These are phyloP conservation scores for Xylaria sp. DNA, from an alignment of 2,329 filamentous ascomycete genomes.

Conservation along the genomic window DNA sequence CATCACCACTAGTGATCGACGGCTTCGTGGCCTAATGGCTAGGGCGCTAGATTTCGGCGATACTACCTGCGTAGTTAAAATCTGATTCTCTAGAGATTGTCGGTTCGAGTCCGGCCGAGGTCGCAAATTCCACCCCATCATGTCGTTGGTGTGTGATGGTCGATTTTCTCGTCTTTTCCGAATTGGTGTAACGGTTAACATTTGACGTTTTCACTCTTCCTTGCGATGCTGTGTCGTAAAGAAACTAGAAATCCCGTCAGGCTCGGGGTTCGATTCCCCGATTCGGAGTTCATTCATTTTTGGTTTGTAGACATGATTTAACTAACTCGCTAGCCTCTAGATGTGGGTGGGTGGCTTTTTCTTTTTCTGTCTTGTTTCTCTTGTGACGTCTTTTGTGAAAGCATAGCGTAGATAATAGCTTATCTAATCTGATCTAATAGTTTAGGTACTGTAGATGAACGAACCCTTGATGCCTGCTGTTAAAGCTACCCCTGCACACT, in stretches of 20 bases:
- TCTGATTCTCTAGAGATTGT: conserved; percentile 29
- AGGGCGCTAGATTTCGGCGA: conserved; percentile 31
- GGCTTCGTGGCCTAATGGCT: conserved; percentile 33
- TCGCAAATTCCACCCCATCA: not conserved
- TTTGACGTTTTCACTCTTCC: conserved; percentile 3
- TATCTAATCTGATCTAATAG: too few relatives aligned
- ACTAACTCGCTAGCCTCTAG: not conserved
- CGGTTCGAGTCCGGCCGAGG: conserved; percentile 33
- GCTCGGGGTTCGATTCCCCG: conserved; percentile 51
- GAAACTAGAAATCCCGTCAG: conserved; percentile 35
- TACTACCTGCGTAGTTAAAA: not conserved
- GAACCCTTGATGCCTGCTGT: too few relatives aligned
- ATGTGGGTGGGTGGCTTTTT: too few relatives aligned
- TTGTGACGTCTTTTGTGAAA: too few relatives aligned
- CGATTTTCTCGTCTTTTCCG: not conserved
- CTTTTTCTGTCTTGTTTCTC: too few relatives aligned
- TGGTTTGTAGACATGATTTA: not conserved
- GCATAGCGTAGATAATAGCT: too few relatives aligned
- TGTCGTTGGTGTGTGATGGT: not conserved
- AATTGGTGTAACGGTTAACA: conserved; percentile 6
- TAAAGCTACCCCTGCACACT: too few relatives aligned
- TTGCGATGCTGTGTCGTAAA: not conserved
- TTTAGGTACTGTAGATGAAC: too few relatives aligned
- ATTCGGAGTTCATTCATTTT: conserved; percentile 41
- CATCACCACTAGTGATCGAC: conserved; percentile 7